phyloP scores from a whole-genome alignment of 176 grass and related monocot species.

The Rhynchospora pubera region DNA sequence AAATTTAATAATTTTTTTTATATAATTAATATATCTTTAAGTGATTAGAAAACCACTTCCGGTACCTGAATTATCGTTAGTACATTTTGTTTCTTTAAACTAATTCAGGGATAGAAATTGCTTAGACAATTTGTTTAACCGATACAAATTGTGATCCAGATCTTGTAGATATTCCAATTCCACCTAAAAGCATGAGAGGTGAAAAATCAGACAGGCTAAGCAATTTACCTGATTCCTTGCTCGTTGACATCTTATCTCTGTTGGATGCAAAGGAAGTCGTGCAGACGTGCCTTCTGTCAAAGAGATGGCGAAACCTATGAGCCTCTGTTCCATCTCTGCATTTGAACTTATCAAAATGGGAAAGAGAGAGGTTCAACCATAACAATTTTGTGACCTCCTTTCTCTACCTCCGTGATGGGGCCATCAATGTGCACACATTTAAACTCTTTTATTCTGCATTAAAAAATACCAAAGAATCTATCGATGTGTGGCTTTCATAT shows the following conservation, averaged over 20 bases:
- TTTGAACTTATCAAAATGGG: neutral
- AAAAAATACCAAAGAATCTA: neutral
- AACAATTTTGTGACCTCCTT: neutral
- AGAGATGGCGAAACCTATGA: neutral
- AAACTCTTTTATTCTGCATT: neutral
- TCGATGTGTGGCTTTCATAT: neutral
- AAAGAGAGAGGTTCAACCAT: neutral
- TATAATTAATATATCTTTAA: neutral
- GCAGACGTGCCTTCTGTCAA: slow-evolving; percentile 2
- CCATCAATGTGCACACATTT: neutral
- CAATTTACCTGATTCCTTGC: neutral
- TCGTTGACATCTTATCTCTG: neutral
- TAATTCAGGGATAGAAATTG: neutral
- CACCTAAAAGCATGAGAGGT: neutral
- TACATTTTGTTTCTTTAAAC: neutral
- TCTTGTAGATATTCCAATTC: no score
- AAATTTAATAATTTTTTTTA: no score
- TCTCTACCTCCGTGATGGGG: neutral
- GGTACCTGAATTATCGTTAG: neutral
- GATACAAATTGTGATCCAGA: no score
- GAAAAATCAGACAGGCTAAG: neutral
- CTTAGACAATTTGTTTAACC: no score
- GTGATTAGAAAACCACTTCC: neutral
- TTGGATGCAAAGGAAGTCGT: neutral
- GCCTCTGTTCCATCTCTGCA: neutral